Evolutionary conservation across 2,329 filamentous ascomycete genomes (phyloP).

Genomic region (Lecanoromycetidae sp.): DNA sequence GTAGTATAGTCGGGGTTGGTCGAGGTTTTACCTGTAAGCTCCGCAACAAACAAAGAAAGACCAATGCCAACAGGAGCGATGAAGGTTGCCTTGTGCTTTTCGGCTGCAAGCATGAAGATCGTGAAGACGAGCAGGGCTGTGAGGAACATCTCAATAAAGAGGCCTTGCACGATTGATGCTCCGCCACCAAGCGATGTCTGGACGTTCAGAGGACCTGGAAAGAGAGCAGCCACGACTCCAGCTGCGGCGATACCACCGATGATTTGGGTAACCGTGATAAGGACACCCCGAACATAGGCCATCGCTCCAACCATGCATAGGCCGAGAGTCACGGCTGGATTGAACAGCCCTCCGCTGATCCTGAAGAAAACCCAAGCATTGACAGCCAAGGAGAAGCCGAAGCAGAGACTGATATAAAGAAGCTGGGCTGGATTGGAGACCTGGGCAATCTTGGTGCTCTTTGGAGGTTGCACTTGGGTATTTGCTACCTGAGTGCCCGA

Average conservation of each 20-base stretch:
- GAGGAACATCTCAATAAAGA: conserved; percentile 40
- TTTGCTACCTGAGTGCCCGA: conserved; percentile 18
- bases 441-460: conserved; percentile 4
- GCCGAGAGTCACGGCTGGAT: conserved; percentile 26
- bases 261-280: conserved; percentile 27
- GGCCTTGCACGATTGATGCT: conserved; percentile 32
- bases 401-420: conserved; percentile 33
- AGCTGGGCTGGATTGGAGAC: conserved; percentile 13
- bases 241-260: conserved; percentile 29
- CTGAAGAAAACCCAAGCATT: conserved; percentile 45
- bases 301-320: conserved; percentile 28
- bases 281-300: conserved; percentile 23
- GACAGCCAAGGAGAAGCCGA: conserved; percentile 37
- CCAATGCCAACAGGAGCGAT: conserved; percentile 39
- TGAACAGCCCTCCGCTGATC: conserved; percentile 18
- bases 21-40: conserved; percentile 31
- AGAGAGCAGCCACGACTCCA: conserved; percentile 33
- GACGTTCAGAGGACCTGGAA: conserved; percentile 34
- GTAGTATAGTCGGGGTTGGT: too few relatives aligned
- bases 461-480: conserved; percentile 1
- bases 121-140: conserved; percentile 40
- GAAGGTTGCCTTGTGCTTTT: conserved; percentile 38
- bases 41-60: conserved; percentile 35
- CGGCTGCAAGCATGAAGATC: conserved; percentile 41
- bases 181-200: conserved; percentile 31